Conservation (phyloP, 371 early-diverging fungal genomes). For the Mortierella sp. region DNA sequence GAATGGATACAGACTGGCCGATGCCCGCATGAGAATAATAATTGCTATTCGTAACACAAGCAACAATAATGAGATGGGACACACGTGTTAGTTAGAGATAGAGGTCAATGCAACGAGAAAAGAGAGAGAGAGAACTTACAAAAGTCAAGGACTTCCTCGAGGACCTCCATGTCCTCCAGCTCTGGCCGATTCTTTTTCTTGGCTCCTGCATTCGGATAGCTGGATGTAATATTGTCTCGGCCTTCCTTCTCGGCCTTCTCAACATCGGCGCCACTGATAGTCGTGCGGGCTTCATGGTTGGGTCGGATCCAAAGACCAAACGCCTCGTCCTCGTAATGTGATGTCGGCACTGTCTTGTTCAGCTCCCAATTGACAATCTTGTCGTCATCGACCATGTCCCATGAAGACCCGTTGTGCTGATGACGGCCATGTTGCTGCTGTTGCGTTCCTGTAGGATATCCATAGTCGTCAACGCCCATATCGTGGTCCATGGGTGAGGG, state of each 20-base stretch:
- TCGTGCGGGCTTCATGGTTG: slow-evolving; percentile 22
- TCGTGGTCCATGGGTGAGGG: neutral
- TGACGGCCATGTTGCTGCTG: neutral
- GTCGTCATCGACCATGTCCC: slow-evolving; percentile 9
- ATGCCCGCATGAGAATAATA: slow-evolving; percentile 41
- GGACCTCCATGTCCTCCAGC: slow-evolving; percentile 36
- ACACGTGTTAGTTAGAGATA: neutral
- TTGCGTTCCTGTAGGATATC: neutral
- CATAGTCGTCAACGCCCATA: neutral
- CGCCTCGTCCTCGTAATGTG: slow-evolving; percentile 38
- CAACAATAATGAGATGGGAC: neutral
- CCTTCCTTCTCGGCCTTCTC: slow-evolving; percentile 19
- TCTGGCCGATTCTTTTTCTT: slow-evolving; percentile 17
- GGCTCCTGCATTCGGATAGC: neutral
- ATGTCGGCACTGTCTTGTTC: slow-evolving; percentile 25
- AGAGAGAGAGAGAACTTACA: slow-evolving; percentile 16
- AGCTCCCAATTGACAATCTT: slow-evolving; percentile 31
- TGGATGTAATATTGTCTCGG: neutral
- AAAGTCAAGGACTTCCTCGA: slow-evolving; percentile 46
- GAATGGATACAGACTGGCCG: slow-evolving; percentile 38
- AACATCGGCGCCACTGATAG: slow-evolving; percentile 35
- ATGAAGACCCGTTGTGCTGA: neutral
- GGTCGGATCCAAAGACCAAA: slow-evolving; percentile 49
- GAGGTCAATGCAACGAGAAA: neutral
- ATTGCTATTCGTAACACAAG: slow-evolving; percentile 14